A percentile compares a stretch with the other conserved stretches of the same genome.
Evolutionary conservation across 2,329 filamentous ascomycete species (phyloP).

Genomic region (Bipolaris gigantea): DNA sequence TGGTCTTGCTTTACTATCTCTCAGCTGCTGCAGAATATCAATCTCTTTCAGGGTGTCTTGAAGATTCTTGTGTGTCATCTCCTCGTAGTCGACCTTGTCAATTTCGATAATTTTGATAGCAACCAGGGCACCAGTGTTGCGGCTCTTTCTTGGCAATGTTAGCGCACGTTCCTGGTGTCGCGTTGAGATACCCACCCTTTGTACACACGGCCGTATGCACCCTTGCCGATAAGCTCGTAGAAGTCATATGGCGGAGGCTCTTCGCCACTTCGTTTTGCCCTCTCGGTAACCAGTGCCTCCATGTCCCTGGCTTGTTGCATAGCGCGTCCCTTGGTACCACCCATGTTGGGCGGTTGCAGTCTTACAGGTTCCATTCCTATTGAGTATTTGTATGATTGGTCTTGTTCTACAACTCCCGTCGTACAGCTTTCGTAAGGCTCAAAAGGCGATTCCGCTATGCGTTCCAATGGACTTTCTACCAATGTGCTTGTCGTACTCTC

Average conservation of each 20-base stretch:
- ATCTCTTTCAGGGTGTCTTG: conserved; percentile 63
- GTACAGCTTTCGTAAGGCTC: conserved; percentile 4
- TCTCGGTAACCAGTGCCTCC: conserved; percentile 65
- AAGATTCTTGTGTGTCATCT: conserved; percentile 47
- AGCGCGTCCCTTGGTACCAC: conserved; percentile 59
- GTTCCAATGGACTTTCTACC: conserved; percentile 25
- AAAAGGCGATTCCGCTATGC: conserved; percentile 32
- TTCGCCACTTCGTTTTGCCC: conserved; percentile 62
- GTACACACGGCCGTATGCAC: conserved; percentile 73
- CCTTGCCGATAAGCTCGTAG: conserved; percentile 73
- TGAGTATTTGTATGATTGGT: conserved; percentile 7
- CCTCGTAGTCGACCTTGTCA: conserved; percentile 68
- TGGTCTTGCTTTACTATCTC: conserved; percentile 73
- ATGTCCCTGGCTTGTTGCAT: conserved; percentile 71
- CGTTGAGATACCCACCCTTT: conserved; percentile 54
- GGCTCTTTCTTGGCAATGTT: conserved; percentile 41
- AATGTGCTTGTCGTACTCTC: conserved; percentile 16
- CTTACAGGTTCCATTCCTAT: conserved; percentile 36
- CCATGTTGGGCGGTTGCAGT: conserved; percentile 33
- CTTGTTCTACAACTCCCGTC: conserved; percentile 1
- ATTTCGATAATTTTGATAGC: conserved; percentile 85
- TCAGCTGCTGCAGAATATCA: conserved; percentile 69
- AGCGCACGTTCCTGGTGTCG: conserved; percentile 10
- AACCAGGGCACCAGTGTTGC: conserved; percentile 57
- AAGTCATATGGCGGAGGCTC: conserved; percentile 68